Evolutionary conservation across 352 stramenopile genomes (phyloP), one percentile per base, ranked within the genome.

Genomic region (Phytophthora palmivora): DNA sequence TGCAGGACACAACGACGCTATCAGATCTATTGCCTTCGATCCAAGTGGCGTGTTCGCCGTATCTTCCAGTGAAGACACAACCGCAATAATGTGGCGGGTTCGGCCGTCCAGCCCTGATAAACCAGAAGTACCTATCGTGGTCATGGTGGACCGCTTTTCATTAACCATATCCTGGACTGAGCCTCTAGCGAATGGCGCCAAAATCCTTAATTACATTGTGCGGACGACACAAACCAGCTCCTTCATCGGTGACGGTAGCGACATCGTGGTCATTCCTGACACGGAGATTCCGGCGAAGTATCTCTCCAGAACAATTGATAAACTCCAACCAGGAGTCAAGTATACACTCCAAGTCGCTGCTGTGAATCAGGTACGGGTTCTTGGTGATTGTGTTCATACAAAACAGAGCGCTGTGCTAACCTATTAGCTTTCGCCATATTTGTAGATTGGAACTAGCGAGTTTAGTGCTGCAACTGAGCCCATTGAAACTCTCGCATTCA

Each of bases 401-500:
- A 24, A n/a, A n/a, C 32, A 39, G n/a, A 26, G 16, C 7, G 18
- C 30, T 15, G 11, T 34, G 32, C 55, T 50, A 34, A 59, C 26
- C 30, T 6, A 14, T 39, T 58, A 12, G 16, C 50, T 36, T 32
- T 30, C 19, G 22, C 10, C 12, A 21, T 7, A 28, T 19, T 6
- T 46, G 22, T 48, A 88, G 79, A 84, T 89, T 24, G 80, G 78
- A 2, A 50, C 24, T 4, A 89, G 84, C 30, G 48, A 37, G 0
- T 89, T 81, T 56, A 91, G 84, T 43, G 43, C 49, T 16, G 8
- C 59, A n/a, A 87, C 78, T 0, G 51, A 68, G 0, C 45, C 69
- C 0, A 63, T 82, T 4, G 78, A 88, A 43, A 93, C 84, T 1
- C 68, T 90, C 7, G 82, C 84, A 3, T 93, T 86, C 56, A 53